These are phyloP conservation scores for Penicillium bovifimosum DNA, from an alignment of 495 filamentous ascomycete genomes.

Conservation along the genomic window DNA sequence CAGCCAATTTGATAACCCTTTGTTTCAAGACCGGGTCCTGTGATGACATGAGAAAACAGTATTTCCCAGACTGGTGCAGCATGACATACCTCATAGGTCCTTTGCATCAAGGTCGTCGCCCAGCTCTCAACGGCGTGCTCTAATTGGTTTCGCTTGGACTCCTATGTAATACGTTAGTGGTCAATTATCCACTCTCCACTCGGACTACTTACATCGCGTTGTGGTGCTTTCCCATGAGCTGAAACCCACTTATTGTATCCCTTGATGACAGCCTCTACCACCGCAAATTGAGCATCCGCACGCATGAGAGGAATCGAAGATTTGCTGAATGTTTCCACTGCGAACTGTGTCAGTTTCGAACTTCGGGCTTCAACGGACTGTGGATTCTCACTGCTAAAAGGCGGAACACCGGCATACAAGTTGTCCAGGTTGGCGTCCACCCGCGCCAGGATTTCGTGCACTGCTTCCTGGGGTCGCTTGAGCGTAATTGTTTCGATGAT, in stretches of 20 bases:
- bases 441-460: conserved; percentile 74
- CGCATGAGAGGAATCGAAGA: conserved; percentile 68
- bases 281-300: conserved; percentile 82
- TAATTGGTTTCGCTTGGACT: conserved; percentile 47
- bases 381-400: conserved; percentile 58
- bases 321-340: conserved; percentile 72
- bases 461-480: conserved; percentile 73
- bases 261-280: conserved; percentile 86
- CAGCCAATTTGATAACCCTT: conserved; percentile 74
- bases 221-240: conserved; percentile 45
- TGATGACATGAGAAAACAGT: background rate
- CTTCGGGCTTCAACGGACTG: background rate
- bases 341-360: conserved; percentile 24
- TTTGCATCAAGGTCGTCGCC: conserved; percentile 68
- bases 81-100: conserved; percentile 61
- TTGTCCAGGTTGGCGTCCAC: conserved; percentile 68
- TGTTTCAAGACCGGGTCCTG: conserved; percentile 84
- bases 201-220: conserved; percentile 44
- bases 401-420: conserved; percentile 64
- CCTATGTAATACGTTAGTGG: conserved; percentile 40
- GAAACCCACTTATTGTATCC: conserved; percentile 80
- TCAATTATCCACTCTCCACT: background rate
- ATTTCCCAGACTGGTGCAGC: background rate
- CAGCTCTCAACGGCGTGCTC: conserved; percentile 70
- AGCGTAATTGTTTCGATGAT: conserved; percentile 81